These are phyloP conservation scores for Penicillium herquei DNA, from an alignment of 495 filamentous ascomycete genomes.

Conservation along the genomic window DNA sequence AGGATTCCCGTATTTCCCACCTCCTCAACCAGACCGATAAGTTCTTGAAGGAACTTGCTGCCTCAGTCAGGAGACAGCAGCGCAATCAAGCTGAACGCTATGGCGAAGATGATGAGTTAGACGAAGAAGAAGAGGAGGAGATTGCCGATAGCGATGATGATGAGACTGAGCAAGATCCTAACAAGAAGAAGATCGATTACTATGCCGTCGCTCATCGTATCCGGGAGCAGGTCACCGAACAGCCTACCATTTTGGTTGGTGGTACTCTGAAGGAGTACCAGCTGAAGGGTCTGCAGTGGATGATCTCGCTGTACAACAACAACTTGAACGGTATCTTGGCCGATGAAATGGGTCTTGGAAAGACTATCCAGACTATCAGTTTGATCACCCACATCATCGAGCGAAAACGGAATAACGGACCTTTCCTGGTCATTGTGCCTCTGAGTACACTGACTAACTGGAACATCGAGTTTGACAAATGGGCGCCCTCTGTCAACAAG, in stretches of 20 bases:
- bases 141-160: constrained; percentile 65
- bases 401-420: constrained; percentile 87
- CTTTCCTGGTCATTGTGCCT: constrained; percentile 95
- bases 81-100: constrained; percentile 76
- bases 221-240: constrained; percentile 81
- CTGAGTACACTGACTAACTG: constrained; percentile 97
- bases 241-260: constrained; percentile 83
- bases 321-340: constrained; percentile 98
- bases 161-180: constrained; percentile 60
- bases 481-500: constrained; percentile 81
- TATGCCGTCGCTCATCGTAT: constrained; percentile 96
- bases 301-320: constrained; percentile 99
- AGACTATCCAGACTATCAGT: constrained; percentile 99
- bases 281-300: constrained; percentile 97
- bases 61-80: constrained; percentile 89
- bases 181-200: constrained; percentile 84
- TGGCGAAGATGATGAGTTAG: constrained; percentile 58
- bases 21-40: constrained; percentile 93
- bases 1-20: constrained; percentile 98
- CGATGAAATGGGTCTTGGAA: constrained; percentile 99
- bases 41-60: constrained; percentile 92
- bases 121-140: constrained; percentile 66
- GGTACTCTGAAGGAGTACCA: constrained; percentile 96
- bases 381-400: constrained; percentile 96
- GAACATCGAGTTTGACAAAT: constrained; percentile 98